Conservation (phyloP, 202 grass and related monocot genomes). For the Zoysia matrella region DNA sequence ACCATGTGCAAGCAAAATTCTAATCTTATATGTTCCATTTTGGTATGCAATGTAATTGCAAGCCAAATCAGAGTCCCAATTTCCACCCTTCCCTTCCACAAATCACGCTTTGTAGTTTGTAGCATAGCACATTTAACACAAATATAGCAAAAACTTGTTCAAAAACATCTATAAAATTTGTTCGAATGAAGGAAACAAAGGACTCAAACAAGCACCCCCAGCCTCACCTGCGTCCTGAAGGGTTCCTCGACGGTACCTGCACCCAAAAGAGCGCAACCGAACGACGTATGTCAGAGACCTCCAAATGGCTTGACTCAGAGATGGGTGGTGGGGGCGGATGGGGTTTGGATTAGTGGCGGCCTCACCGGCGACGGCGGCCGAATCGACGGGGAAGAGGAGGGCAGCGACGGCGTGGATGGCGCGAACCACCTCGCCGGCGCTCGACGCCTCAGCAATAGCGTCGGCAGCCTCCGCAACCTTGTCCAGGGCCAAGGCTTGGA, state of each 20-base stretch:
- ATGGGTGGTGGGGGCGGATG: background rate
- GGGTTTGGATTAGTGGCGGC: slow-evolving; percentile 29
- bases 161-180: background rate
- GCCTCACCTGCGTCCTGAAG: slow-evolving; percentile 70
- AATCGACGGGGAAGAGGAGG: slow-evolving; percentile 79
- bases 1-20: background rate
- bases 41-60: background rate
- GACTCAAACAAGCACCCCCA: slow-evolving; percentile 2
- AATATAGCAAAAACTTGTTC: no score
- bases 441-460: slow-evolving; percentile 51
- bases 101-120: background rate
- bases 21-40: background rate
- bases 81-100: background rate
- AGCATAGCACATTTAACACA: background rate
- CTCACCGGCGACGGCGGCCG: slow-evolving; percentile 61
- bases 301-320: background rate
- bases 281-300: slow-evolving; percentile 17
- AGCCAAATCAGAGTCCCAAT: background rate
- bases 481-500: slow-evolving; percentile 54
- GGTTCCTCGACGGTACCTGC: slow-evolving; percentile 67
- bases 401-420: slow-evolving; percentile 73
- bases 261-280: slow-evolving; percentile 24
- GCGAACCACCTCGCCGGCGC: slow-evolving; percentile 62
- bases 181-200: background rate
- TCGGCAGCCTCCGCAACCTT: slow-evolving; percentile 72